These are phyloP conservation scores for Colletotrichum abscissum DNA, from an alignment of 2,329 filamentous ascomycete species.

Conservation along the genomic window DNA sequence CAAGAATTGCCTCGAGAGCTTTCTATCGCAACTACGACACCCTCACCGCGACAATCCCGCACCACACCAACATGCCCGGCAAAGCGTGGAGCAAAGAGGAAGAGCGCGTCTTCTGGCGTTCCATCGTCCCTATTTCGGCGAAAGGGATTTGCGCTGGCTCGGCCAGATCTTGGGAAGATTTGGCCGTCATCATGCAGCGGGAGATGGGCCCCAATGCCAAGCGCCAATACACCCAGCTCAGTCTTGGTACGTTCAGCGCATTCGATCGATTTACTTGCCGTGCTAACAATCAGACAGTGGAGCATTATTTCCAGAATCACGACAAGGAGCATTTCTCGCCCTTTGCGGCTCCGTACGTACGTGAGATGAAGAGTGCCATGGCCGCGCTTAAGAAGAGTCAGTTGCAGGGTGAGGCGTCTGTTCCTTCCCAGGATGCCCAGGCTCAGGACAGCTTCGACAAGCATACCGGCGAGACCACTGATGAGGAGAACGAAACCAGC, in stretches of 20 bases:
- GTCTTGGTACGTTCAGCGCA: constrained; percentile 52
- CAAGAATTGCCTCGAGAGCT: neutral
- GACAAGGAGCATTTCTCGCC: constrained; percentile 51
- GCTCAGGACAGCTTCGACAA: no score
- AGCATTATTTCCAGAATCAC: constrained; percentile 58
- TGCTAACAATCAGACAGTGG: constrained; percentile 44
- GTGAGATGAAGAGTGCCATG: constrained; percentile 39
- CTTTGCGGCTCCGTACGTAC: constrained; percentile 47
- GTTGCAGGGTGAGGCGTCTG: neutral
- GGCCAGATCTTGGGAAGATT: constrained; percentile 49
- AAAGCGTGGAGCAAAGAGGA: constrained; percentile 61
- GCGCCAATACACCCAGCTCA: constrained; percentile 51
- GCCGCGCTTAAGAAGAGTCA: neutral
- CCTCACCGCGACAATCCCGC: neutral
- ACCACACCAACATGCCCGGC: constrained; percentile 55
- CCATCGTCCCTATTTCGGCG: constrained; percentile 49
- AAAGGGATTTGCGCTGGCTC: constrained; percentile 43
- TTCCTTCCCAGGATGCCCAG: neutral
- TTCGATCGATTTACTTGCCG: neutral
- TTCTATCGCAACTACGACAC: neutral
- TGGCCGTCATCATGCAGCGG: constrained; percentile 51
- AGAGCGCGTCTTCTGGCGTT: constrained; percentile 61
- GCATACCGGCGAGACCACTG: neutral
- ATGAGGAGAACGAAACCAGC: neutral
- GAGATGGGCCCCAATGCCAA: constrained; percentile 48